phyloP scores from a whole-genome alignment of 2,329 filamentous ascomycete species.

The Talaromyces sp. region DNA sequence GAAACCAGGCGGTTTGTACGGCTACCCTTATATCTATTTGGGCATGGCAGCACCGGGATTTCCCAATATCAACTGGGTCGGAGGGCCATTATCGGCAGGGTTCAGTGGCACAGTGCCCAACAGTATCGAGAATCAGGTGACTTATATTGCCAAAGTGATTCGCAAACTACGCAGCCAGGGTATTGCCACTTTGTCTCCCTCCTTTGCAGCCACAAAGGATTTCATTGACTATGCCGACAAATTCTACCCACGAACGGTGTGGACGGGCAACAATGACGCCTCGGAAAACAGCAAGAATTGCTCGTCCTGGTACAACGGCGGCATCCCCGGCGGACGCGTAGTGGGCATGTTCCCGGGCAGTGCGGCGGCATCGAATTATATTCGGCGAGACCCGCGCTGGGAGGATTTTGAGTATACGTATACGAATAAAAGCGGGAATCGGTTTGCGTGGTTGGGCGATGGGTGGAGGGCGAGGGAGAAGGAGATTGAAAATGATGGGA shows the following conservation, averaged over 20 bases:
- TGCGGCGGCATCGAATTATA: conserved; percentile 56
- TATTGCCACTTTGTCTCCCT: conserved; percentile 57
- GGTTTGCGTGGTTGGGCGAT: conserved; percentile 58
- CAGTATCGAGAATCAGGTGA: conserved; percentile 60
- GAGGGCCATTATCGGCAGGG: conserved; percentile 56
- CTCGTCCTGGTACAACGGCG: conserved; percentile 68
- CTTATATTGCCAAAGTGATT: conserved; percentile 61
- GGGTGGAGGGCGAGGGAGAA: conserved; percentile 58
- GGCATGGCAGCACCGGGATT: conserved; percentile 60
- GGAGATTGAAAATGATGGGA: conserved; percentile 30
- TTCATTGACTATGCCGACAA: conserved; percentile 39
- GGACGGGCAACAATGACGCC: conserved; percentile 26
- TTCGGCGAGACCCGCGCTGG: conserved; percentile 53
- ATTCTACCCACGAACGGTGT: conserved; percentile 48
- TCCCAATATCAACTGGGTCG: conserved; percentile 62
- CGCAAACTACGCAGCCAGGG: conserved; percentile 63
- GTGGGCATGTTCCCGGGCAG: conserved; percentile 67
- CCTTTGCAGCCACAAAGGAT: conserved; percentile 56
- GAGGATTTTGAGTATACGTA: conserved; percentile 55
- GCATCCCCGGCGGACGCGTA: conserved; percentile 56
- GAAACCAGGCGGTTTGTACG: conserved; percentile 50
- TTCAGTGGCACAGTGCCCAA: conserved; percentile 63
- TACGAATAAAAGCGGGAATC: conserved; percentile 38
- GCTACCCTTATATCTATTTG: conserved; percentile 64
- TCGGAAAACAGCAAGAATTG: conserved; percentile 53